Base-by-base conservation (phyloP, 495 filamentous ascomycete species). In the Penicillium pancosmium region DNA sequence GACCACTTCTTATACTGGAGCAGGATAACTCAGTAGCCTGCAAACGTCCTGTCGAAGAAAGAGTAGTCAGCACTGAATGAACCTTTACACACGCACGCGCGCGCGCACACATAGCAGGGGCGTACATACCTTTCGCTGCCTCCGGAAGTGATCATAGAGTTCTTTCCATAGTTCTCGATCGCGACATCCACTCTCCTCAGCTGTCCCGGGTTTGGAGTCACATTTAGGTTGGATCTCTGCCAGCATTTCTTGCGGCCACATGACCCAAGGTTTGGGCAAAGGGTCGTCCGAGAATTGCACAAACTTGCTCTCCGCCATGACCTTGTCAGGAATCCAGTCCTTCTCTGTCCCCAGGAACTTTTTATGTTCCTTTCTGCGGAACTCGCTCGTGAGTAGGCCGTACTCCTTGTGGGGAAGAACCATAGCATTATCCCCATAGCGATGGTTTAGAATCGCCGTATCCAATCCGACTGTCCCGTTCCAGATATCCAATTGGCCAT, bases 221-320 rank as follows among this genome's bases (percentile, higher is more conserved):
- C 85, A 88, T 56, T 76, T 77, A 0, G 88, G 86, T 65, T 90
- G 83, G 59, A 83, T 79, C 27, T 82, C 76, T 4, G 76, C 70
- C 21, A 88, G 65, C 55, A 80, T 62, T 13, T 79, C 70, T 35
- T 82, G 78, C 19, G 84, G 75, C 80, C 81, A 86, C 70, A 82
- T 79, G 18, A 90, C 70, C 89, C 89, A 92, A 1, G 90, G 90
- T 69, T 93, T 93, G 4, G 90, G 89, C 43, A 91, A 61, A 4
- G 91, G 91, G 85, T 86, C 90, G 65, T 94, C 91, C 3, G 83
- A 87, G 65, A 96, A 93, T 72, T 92, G 91, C 0, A 94, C 80
- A 13, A 91, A 81, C 63, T 88, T 92, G 10, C 88, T 88, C 66
- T 92, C 86, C 19, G 79, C 73, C 34, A 86, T 72, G 31, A 83